Evolutionary conservation across 345 rosid species (phyloP).

Genomic region (Euphorbia pulcherrima): DNA sequence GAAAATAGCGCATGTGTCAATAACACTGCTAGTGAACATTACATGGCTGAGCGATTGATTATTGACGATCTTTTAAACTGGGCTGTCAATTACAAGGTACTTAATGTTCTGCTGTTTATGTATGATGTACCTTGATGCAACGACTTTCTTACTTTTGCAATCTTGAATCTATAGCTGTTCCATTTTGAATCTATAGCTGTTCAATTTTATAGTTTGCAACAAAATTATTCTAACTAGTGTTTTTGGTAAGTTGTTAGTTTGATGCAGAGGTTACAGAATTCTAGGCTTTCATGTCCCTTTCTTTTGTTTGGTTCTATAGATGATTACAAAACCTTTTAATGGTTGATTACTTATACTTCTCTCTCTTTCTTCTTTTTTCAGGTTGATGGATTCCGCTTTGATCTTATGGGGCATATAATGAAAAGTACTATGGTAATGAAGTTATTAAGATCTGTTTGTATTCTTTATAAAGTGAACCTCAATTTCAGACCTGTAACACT

Average conservation of each 20-base stretch:
- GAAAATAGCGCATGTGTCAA: conserved; percentile 88
- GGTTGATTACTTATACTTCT: neutral
- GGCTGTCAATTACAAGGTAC: conserved; percentile 86
- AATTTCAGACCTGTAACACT: too few relatives aligned
- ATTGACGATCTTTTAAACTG: conserved; percentile 78
- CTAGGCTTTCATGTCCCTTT: conserved; percentile 2
- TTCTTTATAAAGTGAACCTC: neutral
- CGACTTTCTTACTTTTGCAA: neutral
- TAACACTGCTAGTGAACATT: conserved; percentile 97
- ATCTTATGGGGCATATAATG: conserved; percentile 98
- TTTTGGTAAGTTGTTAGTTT: neutral
- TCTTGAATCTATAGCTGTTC: conserved; percentile 4
- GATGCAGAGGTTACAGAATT: neutral
- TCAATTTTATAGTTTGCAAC: conserved; percentile 3
- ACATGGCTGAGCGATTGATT: conserved; percentile 85
- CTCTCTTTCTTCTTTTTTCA: conserved; percentile 28
- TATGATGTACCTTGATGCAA: neutral
- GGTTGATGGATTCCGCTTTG: conserved; percentile 98
- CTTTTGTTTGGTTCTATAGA: conserved; percentile 6
- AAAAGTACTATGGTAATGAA: conserved; percentile 70
- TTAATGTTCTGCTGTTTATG: neutral
- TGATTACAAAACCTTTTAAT: conserved; percentile 13
- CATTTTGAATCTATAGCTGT: conserved; percentile 3
- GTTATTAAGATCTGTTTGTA: conserved; percentile 14
- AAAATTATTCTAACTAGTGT: neutral